These are phyloP conservation scores for Chloranthus sessilifolius DNA, from an alignment of 164 flowering plant species.

Conservation along the genomic window DNA sequence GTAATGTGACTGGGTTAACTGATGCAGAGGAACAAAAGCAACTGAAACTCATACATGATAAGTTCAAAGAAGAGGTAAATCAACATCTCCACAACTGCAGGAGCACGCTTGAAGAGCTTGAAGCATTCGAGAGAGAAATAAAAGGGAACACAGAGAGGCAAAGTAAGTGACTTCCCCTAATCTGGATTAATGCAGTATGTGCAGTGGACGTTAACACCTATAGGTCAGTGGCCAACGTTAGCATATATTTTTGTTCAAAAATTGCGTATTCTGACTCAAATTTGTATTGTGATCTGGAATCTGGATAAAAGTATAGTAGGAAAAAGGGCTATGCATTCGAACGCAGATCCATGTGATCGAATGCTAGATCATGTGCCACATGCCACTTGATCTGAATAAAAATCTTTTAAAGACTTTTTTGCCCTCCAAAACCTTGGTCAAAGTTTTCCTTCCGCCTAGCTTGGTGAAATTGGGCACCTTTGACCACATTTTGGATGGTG, in stretches of 20 bases:
- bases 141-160: constrained; percentile 54
- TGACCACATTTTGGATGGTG: too few relatives aligned
- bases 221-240: neutral
- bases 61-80: constrained; percentile 59
- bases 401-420: too few relatives aligned
- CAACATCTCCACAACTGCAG: constrained; percentile 57
- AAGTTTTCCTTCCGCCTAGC: neutral
- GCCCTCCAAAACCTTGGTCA: neutral
- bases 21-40: constrained; percentile 66
- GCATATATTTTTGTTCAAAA: neutral
- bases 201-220: too few relatives aligned
- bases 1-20: constrained; percentile 8
- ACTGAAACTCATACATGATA: constrained; percentile 44
- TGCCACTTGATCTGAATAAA: too few relatives aligned
- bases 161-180: constrained; percentile 38
- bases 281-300: neutral
- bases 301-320: neutral
- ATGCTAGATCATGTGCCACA: neutral
- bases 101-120: constrained; percentile 51
- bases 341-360: neutral
- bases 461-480: too few relatives aligned
- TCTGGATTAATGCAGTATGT: too few relatives aligned
- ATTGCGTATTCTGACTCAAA: neutral
- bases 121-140: constrained; percentile 48
- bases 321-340: neutral